phyloP scores from a whole-genome alignment of 2,329 filamentous ascomycete genomes.

The Hirsutella rhossiliensis region DNA sequence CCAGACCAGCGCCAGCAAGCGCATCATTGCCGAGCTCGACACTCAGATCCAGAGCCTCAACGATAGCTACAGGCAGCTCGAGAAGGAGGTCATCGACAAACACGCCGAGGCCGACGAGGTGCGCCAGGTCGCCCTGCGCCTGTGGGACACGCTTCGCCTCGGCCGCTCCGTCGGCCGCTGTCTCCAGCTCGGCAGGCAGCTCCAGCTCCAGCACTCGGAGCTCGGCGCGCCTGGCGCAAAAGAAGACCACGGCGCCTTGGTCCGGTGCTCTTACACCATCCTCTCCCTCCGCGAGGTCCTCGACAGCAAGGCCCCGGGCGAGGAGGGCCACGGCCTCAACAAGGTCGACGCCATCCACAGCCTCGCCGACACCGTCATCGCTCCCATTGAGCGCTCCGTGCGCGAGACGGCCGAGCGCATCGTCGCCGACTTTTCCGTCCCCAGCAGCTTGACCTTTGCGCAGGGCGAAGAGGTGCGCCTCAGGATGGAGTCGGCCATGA shows the following conservation, averaged over 20 bases:
- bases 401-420: conserved; percentile 63
- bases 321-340: conserved; percentile 68
- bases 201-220: conserved; percentile 77
- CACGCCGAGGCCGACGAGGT: conserved; percentile 81
- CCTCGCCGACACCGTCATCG: conserved; percentile 56
- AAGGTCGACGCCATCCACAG: conserved; percentile 60
- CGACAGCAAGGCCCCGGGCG: conserved; percentile 50
- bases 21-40: conserved; percentile 66
- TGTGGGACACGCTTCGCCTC: conserved; percentile 70
- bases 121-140: conserved; percentile 59
- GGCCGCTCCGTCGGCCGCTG: conserved; percentile 67
- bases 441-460: conserved; percentile 42
- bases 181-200: conserved; percentile 69
- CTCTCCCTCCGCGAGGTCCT: conserved; percentile 65
- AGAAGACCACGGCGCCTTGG: conserved; percentile 66
- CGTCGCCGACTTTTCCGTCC: conserved; percentile 70
- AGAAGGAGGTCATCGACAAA: conserved; percentile 75
- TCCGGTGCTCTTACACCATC: conserved; percentile 72
- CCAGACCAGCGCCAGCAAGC: conserved; percentile 60
- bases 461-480: conserved; percentile 64
- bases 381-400: conserved; percentile 63
- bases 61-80: conserved; percentile 73
- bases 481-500: conserved; percentile 60
- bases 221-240: conserved; percentile 31
- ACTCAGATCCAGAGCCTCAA: conserved; percentile 69